Percentiles rank a stretch among this genome's conserved stretches.
Conservation (phyloP, 73 alveolate genomes). For the Paramecium tetraurelia region DNA sequence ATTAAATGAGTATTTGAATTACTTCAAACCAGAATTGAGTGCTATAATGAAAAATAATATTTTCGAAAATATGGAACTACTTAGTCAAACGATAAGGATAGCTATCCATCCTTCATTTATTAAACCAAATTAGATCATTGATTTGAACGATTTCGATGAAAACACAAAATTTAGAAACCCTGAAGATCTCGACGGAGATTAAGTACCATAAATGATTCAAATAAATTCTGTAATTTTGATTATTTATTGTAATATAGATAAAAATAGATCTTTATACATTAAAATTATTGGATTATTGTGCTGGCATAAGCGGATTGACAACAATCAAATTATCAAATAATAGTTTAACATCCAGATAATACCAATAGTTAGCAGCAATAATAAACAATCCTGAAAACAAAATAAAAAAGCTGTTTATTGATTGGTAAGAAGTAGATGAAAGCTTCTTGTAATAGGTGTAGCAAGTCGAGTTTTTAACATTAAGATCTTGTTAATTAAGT, state of each 20-base stretch:
- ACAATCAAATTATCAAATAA: background rate
- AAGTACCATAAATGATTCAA: background rate
- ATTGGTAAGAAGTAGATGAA: background rate
- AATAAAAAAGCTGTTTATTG: background rate
- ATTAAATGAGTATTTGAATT: background rate
- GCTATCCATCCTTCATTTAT: constrained; percentile 22
- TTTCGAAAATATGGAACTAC: background rate
- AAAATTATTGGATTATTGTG: background rate
- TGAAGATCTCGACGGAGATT: background rate
- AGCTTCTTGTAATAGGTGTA: background rate
- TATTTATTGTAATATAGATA: background rate
- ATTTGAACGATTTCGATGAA: constrained; percentile 30
- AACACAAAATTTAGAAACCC: constrained; percentile 38
- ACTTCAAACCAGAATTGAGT: constrained; percentile 38
- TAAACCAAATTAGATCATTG: background rate
- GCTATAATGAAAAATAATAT: background rate
- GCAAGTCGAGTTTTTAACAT: background rate
- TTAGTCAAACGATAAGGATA: background rate
- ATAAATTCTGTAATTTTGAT: background rate
- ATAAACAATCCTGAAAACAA: constrained; percentile 15
- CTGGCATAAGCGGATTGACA: background rate
- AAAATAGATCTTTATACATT: background rate
- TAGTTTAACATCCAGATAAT: background rate
- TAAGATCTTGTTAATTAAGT: constrained; percentile 4
- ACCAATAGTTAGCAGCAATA: background rate